These are phyloP conservation scores for Epipyxis sp. DNA, from an alignment of 108 stramenopile genomes.

Conservation along the genomic window DNA sequence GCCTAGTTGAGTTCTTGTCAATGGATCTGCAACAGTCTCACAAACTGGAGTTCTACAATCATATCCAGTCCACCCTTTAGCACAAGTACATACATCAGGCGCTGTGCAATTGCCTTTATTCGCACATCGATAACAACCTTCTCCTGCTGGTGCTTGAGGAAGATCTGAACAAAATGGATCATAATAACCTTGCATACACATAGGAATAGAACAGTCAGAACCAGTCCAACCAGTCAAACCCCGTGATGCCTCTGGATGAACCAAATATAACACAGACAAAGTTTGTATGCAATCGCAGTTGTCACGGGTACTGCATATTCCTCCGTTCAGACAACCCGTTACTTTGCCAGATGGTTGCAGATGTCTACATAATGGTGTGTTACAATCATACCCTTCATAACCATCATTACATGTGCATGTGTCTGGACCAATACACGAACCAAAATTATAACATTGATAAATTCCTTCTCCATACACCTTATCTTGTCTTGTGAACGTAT, in stretches of 20 bases:
- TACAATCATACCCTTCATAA: conserved; percentile 70
- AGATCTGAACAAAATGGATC: conserved; percentile 67
- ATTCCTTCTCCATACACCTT: conserved; percentile 68
- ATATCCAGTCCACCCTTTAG: conserved; percentile 73
- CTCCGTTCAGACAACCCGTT: conserved; percentile 65
- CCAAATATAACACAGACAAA: conserved; percentile 55
- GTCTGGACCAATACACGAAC: conserved; percentile 72
- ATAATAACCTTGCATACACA: conserved; percentile 72
- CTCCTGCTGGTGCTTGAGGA: conserved; percentile 61
- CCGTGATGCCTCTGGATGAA: conserved; percentile 56
- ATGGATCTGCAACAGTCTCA: conserved; percentile 59
- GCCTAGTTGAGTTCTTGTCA: conserved; percentile 60
- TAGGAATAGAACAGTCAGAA: conserved; percentile 71
- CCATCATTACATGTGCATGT: conserved; percentile 71
- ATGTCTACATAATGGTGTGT: conserved; percentile 70
- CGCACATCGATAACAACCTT: conserved; percentile 76
- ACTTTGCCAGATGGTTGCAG: conserved; percentile 53
- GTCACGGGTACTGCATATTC: conserved; percentile 65
- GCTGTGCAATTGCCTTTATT: conserved; percentile 75
- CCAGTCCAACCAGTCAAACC: conserved; percentile 73
- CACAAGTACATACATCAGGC: conserved; percentile 73
- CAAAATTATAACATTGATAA: conserved; percentile 73
- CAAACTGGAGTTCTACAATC: conserved; percentile 79
- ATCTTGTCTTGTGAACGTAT: conserved; percentile 52
- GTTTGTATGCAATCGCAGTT: conserved; percentile 62